phyloP scores from a whole-genome alignment of 768 basidiomycete genomes.

The Mycena rosella region DNA sequence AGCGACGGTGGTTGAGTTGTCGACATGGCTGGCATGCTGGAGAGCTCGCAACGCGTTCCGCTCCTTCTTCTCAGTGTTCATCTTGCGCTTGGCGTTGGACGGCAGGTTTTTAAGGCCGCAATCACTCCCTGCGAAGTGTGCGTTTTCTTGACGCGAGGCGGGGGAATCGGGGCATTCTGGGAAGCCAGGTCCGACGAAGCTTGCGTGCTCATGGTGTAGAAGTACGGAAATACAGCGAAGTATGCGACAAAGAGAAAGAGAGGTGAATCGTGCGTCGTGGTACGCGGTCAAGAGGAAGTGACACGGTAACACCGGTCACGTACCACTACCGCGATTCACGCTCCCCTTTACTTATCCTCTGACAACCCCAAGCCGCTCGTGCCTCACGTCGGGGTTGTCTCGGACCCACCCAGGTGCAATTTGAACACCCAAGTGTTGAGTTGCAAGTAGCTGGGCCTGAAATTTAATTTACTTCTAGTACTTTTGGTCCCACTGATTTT shows the following conservation, averaged over 20 bases:
- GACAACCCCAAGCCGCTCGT: too few species aligned
- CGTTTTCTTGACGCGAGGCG: neutral
- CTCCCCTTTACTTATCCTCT: conserved; percentile 1
- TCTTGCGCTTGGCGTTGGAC: neutral
- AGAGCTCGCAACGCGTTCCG: neutral
- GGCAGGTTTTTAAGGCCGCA: neutral
- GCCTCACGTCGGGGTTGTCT: too few species aligned
- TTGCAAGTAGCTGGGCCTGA: too few species aligned
- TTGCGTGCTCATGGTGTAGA: neutral
- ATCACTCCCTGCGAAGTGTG: neutral
- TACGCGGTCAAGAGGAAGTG: neutral
- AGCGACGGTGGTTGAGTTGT: too few species aligned
- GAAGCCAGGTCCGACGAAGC: too few species aligned
- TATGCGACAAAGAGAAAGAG: neutral
- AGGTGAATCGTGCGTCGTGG: neutral
- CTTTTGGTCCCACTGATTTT: too few species aligned
- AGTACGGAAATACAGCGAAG: too few species aligned
- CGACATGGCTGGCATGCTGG: neutral
- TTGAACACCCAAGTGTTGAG: too few species aligned
- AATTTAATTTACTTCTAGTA: too few species aligned
- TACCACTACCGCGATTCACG: neutral
- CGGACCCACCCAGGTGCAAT: too few species aligned
- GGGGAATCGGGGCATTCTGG: too few species aligned
- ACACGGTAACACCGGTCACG: neutral
- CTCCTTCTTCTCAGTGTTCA: neutral